These are phyloP conservation scores for Penicillium sp. DNA, from an alignment of 2,329 filamentous ascomycete species.

Conservation along the genomic window DNA sequence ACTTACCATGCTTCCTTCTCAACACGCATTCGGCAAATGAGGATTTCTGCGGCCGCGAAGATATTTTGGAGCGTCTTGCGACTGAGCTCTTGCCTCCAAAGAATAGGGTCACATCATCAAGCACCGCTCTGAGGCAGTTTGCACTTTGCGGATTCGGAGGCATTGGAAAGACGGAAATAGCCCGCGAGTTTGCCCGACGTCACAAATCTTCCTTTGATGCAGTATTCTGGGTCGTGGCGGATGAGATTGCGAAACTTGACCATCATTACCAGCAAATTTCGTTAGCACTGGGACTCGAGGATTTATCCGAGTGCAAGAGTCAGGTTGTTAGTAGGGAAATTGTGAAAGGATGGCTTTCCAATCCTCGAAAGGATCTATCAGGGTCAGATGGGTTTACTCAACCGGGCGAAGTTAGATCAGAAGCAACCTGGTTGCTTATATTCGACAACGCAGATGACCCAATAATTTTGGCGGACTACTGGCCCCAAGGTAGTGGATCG, in stretches of 20 bases:
- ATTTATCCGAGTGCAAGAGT: slow-evolving; percentile 19
- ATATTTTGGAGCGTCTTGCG: slow-evolving; percentile 22
- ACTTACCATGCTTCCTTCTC: not conserved
- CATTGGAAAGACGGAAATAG: slow-evolving; percentile 32
- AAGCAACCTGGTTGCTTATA: not conserved
- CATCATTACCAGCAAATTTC: slow-evolving; percentile 25
- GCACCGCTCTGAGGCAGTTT: slow-evolving; percentile 17
- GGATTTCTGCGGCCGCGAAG: slow-evolving; percentile 25
- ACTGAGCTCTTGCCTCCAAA: slow-evolving; percentile 22
- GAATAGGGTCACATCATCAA: slow-evolving; percentile 6
- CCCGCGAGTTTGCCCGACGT: slow-evolving; percentile 25
- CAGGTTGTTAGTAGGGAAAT: slow-evolving; percentile 24
- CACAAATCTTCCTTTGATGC: slow-evolving; percentile 29
- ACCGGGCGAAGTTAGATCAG: not conserved
- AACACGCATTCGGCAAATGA: slow-evolving; percentile 9
- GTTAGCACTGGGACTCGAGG: slow-evolving; percentile 26
- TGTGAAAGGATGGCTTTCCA: slow-evolving; percentile 26
- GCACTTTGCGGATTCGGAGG: slow-evolving; percentile 26
- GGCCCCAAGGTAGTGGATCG: not conserved
- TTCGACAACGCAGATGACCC: not conserved
- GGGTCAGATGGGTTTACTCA: not conserved
- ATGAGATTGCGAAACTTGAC: slow-evolving; percentile 28
- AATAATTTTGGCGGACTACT: not conserved
- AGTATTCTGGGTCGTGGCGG: slow-evolving; percentile 34
- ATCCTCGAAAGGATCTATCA: not conserved